Base-by-base conservation (phyloP, 2,329 filamentous ascomycete species). In the Polytolypa hystricis region DNA sequence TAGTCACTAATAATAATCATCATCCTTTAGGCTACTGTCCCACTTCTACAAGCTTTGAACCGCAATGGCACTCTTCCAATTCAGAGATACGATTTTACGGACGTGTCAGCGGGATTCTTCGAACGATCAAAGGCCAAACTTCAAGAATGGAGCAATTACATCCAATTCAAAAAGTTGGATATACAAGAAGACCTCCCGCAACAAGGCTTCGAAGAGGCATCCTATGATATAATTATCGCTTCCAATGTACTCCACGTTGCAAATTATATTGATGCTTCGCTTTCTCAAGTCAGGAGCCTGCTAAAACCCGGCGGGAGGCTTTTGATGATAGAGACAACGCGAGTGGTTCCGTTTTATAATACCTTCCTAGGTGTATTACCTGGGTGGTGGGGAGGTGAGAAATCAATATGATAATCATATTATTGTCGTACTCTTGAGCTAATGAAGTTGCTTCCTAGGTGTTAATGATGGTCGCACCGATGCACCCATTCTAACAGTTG, bases 61-160 rank as follows among this genome's bases (percentile, higher is more conserved):
- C 51, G 46, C 19, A 42, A 48, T 3, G 46, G 58, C 18, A 62
- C 51, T 42, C 20, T 32, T 23, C 9, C 39, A n/a, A 20, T 32
- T 32, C 30, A 17, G 12, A 31, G 12, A 2, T 67, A 67, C 44
- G 60, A 55, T 1, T 69, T 54, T 46, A 67, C 65, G 0, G 64
- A 67, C 37, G 55, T 66, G 12, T 61, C 57, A 0, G 32, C 49
- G 2, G 57, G 53, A 6, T 66, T 65, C 47, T 64, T 67, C 37
- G 51, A 53, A 15, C 46, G 49, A 4, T 58, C 56, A 1, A 38
- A 43, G 11, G 47, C 50, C 21, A 31, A 36, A 1, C 56, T 62
- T 20, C 33, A 42, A 1, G 32, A 31, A 3, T 45, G 46, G 26
- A 37, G 30, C 3, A 37, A 47, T 6, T 42, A 45, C 14, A 47